These are phyloP conservation scores for Erythrobasidium hasegawianum DNA, from an alignment of 1,284 basidiomycete species.

Conservation along the genomic window DNA sequence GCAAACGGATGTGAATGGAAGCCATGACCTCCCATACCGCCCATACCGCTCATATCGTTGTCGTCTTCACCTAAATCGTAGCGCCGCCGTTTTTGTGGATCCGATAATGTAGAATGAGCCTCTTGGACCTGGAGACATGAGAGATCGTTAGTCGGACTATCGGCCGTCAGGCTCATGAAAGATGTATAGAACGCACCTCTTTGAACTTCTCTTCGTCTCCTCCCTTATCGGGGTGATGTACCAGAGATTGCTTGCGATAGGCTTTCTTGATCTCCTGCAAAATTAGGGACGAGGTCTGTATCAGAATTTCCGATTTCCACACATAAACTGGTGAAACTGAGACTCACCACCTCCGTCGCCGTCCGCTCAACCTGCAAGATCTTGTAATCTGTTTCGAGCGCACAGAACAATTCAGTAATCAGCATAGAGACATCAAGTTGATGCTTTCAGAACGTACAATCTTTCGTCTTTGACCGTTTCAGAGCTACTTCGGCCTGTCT, in stretches of 20 bases:
- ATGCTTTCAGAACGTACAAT: conserved; percentile 22
- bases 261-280: conserved; percentile 65
- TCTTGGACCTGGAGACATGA: conserved; percentile 47
- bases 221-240: conserved; percentile 70
- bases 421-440: not conserved
- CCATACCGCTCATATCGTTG: conserved; percentile 28
- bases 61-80: conserved; percentile 45
- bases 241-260: conserved; percentile 62
- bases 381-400: conserved; percentile 40
- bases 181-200: conserved; percentile 57
- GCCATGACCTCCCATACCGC: not conserved
- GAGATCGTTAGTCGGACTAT: too few relatives aligned
- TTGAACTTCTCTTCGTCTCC: conserved; percentile 66
- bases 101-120: conserved; percentile 70
- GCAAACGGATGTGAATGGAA: conserved; percentile 32
- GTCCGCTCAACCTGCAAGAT: conserved; percentile 35
- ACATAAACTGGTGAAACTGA: conserved; percentile 49
- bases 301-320: not conserved
- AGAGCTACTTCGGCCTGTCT: conserved; percentile 70
- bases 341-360: conserved; percentile 26
- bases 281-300: not conserved
- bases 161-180: too few relatives aligned
- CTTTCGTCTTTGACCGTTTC: conserved; percentile 78
- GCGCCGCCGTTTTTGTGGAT: conserved; percentile 62
- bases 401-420: not conserved